Base-by-base conservation (phyloP, 179 eudicot genomes). In the Actinidia arguta region DNA sequence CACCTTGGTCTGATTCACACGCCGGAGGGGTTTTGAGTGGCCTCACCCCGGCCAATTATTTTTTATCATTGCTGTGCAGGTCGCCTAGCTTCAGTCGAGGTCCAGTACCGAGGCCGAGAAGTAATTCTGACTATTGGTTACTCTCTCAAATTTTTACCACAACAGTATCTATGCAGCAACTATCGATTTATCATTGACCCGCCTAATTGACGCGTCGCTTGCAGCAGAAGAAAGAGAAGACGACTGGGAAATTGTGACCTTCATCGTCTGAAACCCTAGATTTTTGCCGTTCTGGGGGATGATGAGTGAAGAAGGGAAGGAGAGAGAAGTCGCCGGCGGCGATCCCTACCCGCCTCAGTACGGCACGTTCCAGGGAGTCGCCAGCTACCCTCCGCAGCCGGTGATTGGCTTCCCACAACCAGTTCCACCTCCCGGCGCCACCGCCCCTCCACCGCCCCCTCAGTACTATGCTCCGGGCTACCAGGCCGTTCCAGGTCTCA, bases 361-460 rank as follows among this genome's bases (percentile, higher is more conserved):
- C 63, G 98, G 98, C 11, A 94, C 99, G 14, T 95, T 95, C 80
- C 92, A 94, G 82, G 99, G 98, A 5, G 86, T 92, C 10, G 90
- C 92, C 10, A 86, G 87, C 82, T 86, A 87, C 64, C 87, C 90
- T 56, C 89, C 90, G 68, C 89, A 69, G 76, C 90, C 93, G 69
- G 92, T 85, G 9, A 80, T 85, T 67, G 98, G 99, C 11, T 93
- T 92, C 42, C 99, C 99, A 63, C 99, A 68, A 42, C 73, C 73
- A 10, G 73, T 68, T 8, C 46, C 73, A 0, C 73, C 73, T 22
- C 73, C 73, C 0, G 47, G 73, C 22, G 44, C 73, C 50, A 8
- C 73, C 13, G 73, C 18, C 22, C 73, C 48, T 6, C 8, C 68
- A 0, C 39, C 18, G n/a, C 73, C 48, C 3, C 7, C 67, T 3